phyloP scores from a whole-genome alignment of 2,329 filamentous ascomycete genomes.

The Drechslerella coelobrocha region DNA sequence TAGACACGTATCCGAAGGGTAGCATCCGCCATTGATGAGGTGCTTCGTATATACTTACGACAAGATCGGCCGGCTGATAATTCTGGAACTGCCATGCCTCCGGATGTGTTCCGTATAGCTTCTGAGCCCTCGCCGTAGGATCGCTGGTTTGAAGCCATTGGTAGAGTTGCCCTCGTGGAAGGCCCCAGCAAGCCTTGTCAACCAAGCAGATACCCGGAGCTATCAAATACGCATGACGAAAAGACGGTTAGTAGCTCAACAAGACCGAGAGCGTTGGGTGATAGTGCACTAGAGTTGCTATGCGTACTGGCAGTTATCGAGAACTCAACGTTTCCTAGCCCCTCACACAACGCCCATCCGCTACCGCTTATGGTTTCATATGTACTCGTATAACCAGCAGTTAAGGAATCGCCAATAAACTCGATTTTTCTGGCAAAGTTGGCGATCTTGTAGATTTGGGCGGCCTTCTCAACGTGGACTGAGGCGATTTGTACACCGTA shows the following conservation, averaged over 20 bases:
- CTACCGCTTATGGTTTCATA: conserved; percentile 67
- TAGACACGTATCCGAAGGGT: conserved; percentile 54
- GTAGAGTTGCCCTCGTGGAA: conserved; percentile 52
- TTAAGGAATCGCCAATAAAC: conserved; percentile 63
- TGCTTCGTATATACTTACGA: conserved; percentile 17
- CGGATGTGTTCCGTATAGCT: conserved; percentile 41
- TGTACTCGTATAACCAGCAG: conserved; percentile 66
- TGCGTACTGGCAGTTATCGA: conserved; percentile 63
- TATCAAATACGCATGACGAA: neutral
- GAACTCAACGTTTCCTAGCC: conserved; percentile 67
- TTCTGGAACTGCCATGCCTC: conserved; percentile 34
- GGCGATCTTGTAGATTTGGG: conserved; percentile 61
- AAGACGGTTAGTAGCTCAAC: conserved; percentile 61
- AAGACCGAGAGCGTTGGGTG: conserved; percentile 61
- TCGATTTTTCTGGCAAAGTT: conserved; percentile 59
- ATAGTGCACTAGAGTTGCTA: conserved; percentile 65
- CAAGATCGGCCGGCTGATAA: conserved; percentile 41
- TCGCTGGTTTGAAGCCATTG: conserved; percentile 48
- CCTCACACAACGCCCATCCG: conserved; percentile 65
- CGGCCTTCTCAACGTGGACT: conserved; percentile 62
- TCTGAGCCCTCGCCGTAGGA: conserved; percentile 19
- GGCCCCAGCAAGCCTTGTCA: conserved; percentile 66
- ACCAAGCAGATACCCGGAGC: conserved; percentile 66
- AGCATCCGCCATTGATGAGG: neutral
- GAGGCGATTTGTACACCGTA: conserved; percentile 66